A percentile compares a stretch with the other conserved stretches of the same genome.
Conservation (phyloP, 257 asterid genomes). For the Mentha longifolia region DNA sequence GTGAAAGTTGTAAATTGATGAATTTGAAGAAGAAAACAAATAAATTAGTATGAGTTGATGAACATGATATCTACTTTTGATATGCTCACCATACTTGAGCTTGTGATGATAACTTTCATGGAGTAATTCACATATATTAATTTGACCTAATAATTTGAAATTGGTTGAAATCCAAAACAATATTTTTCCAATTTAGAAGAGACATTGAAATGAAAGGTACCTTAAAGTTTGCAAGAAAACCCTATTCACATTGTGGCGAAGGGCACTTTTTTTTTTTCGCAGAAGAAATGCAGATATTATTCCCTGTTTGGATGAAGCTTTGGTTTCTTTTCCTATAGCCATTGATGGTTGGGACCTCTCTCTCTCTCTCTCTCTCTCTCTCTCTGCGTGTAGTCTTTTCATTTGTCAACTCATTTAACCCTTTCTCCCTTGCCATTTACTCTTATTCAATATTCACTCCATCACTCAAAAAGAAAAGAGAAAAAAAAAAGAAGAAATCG, state of each 20-base stretch:
- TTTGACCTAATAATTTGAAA: background rate
- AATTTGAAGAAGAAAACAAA: background rate
- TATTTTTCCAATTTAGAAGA: background rate
- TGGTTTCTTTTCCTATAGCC: conserved; percentile 25
- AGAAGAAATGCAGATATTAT: conserved; percentile 26
- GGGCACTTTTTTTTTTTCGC: background rate
- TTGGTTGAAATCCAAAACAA: background rate
- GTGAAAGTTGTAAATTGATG: background rate
- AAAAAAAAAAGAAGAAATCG: no score
- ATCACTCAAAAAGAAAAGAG: no score
- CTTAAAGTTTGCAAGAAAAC: conserved; percentile 39
- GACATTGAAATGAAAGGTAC: conserved; percentile 28
- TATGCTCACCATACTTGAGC: background rate
- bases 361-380: background rate
- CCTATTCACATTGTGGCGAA: conserved; percentile 16
- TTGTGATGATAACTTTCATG: background rate
- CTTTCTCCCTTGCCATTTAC: conserved; percentile 34
- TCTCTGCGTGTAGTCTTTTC: conserved; percentile 43
- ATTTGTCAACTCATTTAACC: conserved; percentile 44
- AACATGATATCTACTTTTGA: background rate
- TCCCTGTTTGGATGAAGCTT: conserved; percentile 33
- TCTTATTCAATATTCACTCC: conserved; percentile 30
- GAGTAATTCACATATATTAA: background rate
- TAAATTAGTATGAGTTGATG: background rate
- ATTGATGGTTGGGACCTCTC: conserved; percentile 25